Base-by-base conservation (phyloP, 192 early-diverging fungal genomes). In the Coemansia sp. region DNA sequence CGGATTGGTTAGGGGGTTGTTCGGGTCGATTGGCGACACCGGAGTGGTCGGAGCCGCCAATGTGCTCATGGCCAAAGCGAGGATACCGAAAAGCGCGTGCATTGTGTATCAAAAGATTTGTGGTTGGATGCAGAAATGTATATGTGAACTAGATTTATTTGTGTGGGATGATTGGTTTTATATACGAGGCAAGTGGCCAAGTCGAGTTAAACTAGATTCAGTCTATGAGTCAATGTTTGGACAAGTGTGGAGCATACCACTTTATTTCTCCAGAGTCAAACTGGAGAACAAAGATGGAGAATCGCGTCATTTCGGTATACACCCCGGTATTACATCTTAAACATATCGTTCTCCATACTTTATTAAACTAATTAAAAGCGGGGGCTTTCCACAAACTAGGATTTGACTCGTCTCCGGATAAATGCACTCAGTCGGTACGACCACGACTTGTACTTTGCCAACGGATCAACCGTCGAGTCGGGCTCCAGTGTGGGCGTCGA, bases 1-100 rank as follows among this genome's bases (percentile, higher is more conserved):
- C 0, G 76, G 76, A 52, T 79, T 79, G 56, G 71, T 79, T 39
- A 73, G 56, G 1, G 76, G 70, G 67, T 79, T 79, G 64, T 73
- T 63, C 14, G 71, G 67, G 45, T 79, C 71, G 22, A 79, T 62
- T 15, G 76, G 76, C n/a, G 76, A 64, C 29, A 32, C 5, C 1
- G 29, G 29, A 32, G 58, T 23, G 15, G 63, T 27, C 5, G 68
- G 68, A 9, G 67, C 25, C 15, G 66, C 68, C 50, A 58, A 56
- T 2, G 76, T 61, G 53, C 65, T 62, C 41, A 62, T 63, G 27
- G 64, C 64, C 56, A 79, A 60, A 24, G 71, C 76, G 58, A 73
- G 15, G 24, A 79, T 49, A 32, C 76, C 70, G 38, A 65, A 41
- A 39, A 63, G 11, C n/a, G 67, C 45, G 60, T 73, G 60, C 76